Evolutionary conservation across 116 monocot genomes (phyloP), one percentile per base, ranked within the genome.

Genomic region (Zostera marina): DNA sequence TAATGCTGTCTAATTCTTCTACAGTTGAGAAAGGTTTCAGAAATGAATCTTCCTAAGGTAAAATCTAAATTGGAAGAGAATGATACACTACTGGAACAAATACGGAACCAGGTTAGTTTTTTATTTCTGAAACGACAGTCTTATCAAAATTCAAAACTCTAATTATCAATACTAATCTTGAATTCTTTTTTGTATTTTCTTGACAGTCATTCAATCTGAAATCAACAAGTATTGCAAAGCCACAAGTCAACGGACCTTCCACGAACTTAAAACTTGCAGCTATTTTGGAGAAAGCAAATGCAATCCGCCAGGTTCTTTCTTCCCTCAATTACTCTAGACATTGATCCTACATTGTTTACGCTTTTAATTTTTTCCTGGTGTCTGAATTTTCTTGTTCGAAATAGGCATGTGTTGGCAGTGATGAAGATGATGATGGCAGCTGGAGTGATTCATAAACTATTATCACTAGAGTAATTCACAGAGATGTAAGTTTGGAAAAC

Each of bases 251-350:
- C 52, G 76, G 70, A 56, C 85, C 85, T 74, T 53, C 66, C 46
- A 80, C 85, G 54, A 96, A 96, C 62, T 62, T 89, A 22, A 96
- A 78, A 53, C 82, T 96, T 69, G 77, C 84, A 65, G 94, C 94
- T 32, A 96, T 96, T 65, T 60, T 96, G 66, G 89, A 96, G 74
- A 96, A 84, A 61, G 89, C 89, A 44, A 89, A 85, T 76, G 88
- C 94, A 59, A 79, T 91, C 42, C 79, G 91, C 23, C 79, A 79
- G 81, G 91, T 85, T 53, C 21, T n/a, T 44, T 12, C 11, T 25
- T 19, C 17, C 32, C 32, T 32, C 32, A 32, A 32, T 32, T 32
- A 32, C 32, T 32, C 32, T 32, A 5, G 32, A 2, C 32, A 32
- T 32, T 32, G 5, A 3, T 32, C 5, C 32, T 32, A 32, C 32